A percentile compares a stretch with the other conserved stretches of the same genome.
Conservation (phyloP, 768 basidiomycete species). For the Lactifluus piperatus region DNA sequence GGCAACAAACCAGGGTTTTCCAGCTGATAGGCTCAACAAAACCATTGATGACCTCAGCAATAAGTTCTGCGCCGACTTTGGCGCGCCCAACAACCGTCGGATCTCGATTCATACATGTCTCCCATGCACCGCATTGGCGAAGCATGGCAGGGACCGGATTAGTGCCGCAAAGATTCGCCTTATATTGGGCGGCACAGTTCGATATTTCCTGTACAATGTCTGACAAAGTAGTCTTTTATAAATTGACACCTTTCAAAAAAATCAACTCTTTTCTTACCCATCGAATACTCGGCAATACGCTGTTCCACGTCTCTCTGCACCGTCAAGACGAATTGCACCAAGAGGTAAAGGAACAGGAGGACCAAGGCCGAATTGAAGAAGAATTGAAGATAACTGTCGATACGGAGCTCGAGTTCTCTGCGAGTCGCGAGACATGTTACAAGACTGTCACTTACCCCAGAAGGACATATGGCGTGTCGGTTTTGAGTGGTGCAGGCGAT, state of each 20-base stretch:
- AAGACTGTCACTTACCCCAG: constrained; percentile 55
- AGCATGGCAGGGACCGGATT: constrained; percentile 83
- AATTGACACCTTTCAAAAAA: constrained; percentile 3
- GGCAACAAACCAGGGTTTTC: constrained; percentile 76
- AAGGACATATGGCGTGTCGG: constrained; percentile 72
- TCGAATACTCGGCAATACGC: constrained; percentile 78
- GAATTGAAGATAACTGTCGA: constrained; percentile 78
- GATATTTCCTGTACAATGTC: constrained; percentile 92
- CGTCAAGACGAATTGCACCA: constrained; percentile 80
- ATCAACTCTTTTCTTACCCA: constrained; percentile 52
- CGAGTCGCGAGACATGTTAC: constrained; percentile 13
- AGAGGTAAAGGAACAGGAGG: constrained; percentile 73
- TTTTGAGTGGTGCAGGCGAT: constrained; percentile 43
- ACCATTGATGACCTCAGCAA: constrained; percentile 92
- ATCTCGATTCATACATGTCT: constrained; percentile 92
- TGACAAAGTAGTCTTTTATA: constrained; percentile 24
- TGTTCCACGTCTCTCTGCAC: constrained; percentile 87
- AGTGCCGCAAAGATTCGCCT: constrained; percentile 70
- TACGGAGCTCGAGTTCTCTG: neutral
- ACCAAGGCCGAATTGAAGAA: constrained; percentile 86
- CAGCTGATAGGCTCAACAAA: constrained; percentile 97
- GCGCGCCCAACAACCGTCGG: constrained; percentile 84
- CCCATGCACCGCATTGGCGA: constrained; percentile 82
- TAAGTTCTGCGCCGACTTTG: constrained; percentile 85
- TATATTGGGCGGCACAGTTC: constrained; percentile 72